Conservation (phyloP, 331 rosid genomes). For the Stylosanthes scabra region DNA sequence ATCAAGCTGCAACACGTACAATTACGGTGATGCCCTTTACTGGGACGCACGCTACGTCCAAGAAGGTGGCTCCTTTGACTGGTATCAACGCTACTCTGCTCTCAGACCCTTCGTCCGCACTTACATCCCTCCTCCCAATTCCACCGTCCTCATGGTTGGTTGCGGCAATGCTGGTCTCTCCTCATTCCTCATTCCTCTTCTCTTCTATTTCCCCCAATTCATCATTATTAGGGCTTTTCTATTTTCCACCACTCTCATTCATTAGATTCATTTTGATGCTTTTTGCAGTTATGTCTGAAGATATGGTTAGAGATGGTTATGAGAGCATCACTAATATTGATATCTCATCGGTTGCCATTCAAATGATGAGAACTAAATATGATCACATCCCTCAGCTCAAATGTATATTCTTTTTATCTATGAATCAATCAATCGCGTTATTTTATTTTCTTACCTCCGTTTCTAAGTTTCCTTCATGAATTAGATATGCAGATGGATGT, state of each 20-base stretch:
- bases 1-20: slow-evolving; percentile 81
- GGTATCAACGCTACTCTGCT: slow-evolving; percentile 94
- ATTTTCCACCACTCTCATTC: no score
- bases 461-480: slow-evolving; percentile 36
- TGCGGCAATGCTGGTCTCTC: slow-evolving; percentile 92
- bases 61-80: slow-evolving; percentile 85
- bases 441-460: slow-evolving; percentile 5
- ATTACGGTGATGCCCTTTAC: slow-evolving; percentile 85
- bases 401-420: slow-evolving; percentile 62
- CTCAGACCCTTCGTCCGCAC: slow-evolving; percentile 82
- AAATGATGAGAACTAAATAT: slow-evolving; percentile 81
- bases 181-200: background rate
- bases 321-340: slow-evolving; percentile 81
- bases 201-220: background rate
- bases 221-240: background rate
- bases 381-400: slow-evolving; percentile 78
- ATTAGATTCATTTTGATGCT: no score
- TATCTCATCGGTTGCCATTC: slow-evolving; percentile 87
- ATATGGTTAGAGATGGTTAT: slow-evolving; percentile 93
- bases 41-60: slow-evolving; percentile 90
- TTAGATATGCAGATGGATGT: slow-evolving; percentile 96
- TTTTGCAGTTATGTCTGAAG: slow-evolving; percentile 88
- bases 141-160: slow-evolving; percentile 87
- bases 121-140: slow-evolving; percentile 52
- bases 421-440: background rate